Percentiles rank a stretch among this genome's conserved stretches.
Evolutionary conservation across 2,329 filamentous ascomycete species (phyloP).

Genomic region (Bertia moriformis): DNA sequence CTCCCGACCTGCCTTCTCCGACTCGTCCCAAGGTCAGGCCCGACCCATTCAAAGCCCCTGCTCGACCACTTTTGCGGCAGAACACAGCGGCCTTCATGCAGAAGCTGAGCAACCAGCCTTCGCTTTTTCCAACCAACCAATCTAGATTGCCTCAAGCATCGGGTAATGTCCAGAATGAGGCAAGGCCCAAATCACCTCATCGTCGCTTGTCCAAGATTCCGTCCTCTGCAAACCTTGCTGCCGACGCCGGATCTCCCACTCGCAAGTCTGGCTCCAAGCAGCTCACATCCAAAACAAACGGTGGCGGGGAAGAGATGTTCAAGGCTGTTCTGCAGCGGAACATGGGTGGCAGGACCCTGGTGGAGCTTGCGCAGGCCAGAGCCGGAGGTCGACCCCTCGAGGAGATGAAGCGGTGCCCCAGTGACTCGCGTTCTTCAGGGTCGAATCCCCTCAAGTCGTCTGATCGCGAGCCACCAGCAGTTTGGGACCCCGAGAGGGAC

Average conservation of each 20-base stretch:
- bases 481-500: constrained; percentile 81
- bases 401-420: constrained; percentile 18
- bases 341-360: constrained; percentile 68
- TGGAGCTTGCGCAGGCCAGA: constrained; percentile 77
- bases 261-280: neutral
- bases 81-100: neutral
- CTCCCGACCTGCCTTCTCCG: neutral
- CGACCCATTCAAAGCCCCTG: neutral
- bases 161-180: constrained; percentile 13
- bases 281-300: neutral
- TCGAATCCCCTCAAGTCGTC: neutral
- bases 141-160: neutral
- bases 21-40: neutral
- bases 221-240: constrained; percentile 35
- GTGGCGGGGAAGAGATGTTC: constrained; percentile 21
- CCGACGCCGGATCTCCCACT: constrained; percentile 15
- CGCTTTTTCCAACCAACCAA: neutral
- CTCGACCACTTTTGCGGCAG: neutral
- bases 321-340: constrained; percentile 15
- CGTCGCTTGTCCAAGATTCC: constrained; percentile 65
- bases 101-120: neutral
- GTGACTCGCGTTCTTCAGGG: constrained; percentile 13
- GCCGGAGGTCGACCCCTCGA: constrained; percentile 51
- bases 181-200: constrained; percentile 37
- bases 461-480: constrained; percentile 25